Conservation (phyloP, 2,329 filamentous ascomycete genomes). For the Colletotrichum lentis region DNA sequence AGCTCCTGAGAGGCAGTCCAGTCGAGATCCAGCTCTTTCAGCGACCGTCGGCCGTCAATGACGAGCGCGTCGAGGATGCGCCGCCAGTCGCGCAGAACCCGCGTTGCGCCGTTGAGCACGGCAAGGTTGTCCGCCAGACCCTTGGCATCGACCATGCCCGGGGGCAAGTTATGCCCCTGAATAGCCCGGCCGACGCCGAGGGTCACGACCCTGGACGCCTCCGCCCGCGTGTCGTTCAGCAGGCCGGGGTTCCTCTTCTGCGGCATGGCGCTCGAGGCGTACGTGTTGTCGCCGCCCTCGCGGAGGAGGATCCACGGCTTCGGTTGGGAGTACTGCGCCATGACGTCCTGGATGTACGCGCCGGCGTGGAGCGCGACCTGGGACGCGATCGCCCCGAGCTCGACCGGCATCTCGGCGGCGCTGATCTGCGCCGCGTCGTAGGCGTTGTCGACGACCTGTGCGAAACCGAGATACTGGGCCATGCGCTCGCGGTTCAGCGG, state of each 20-base stretch:
- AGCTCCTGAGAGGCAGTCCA: conserved; percentile 34
- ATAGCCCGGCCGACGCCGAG: conserved; percentile 25
- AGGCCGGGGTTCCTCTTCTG: conserved; percentile 32
- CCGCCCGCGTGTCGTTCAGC: neutral
- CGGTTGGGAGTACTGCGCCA: conserved; percentile 29
- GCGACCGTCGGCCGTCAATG: conserved; percentile 18
- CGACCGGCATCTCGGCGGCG: conserved; percentile 27
- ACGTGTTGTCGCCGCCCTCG: conserved; percentile 30
- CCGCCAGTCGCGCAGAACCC: neutral
- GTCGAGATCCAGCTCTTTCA: conserved; percentile 28
- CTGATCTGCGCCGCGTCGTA: conserved; percentile 33
- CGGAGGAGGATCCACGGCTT: conserved; percentile 31
- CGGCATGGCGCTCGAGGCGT: conserved; percentile 33
- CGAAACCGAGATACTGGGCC: conserved; percentile 32
- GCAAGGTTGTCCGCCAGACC: conserved; percentile 24
- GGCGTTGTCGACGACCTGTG: conserved; percentile 26
- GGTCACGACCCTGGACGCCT: conserved; percentile 25
- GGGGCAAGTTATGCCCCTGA: conserved; percentile 29
- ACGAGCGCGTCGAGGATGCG: conserved; percentile 25
- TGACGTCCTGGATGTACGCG: conserved; percentile 31
- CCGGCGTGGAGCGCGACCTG: conserved; percentile 25
- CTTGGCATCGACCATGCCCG: conserved; percentile 30
- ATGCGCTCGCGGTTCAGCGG: conserved; percentile 32
- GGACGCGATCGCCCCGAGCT: conserved; percentile 20
- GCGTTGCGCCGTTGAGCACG: conserved; percentile 5